phyloP scores from a whole-genome alignment of 2,329 filamentous ascomycete species.

The Aspergillus flavus region DNA sequence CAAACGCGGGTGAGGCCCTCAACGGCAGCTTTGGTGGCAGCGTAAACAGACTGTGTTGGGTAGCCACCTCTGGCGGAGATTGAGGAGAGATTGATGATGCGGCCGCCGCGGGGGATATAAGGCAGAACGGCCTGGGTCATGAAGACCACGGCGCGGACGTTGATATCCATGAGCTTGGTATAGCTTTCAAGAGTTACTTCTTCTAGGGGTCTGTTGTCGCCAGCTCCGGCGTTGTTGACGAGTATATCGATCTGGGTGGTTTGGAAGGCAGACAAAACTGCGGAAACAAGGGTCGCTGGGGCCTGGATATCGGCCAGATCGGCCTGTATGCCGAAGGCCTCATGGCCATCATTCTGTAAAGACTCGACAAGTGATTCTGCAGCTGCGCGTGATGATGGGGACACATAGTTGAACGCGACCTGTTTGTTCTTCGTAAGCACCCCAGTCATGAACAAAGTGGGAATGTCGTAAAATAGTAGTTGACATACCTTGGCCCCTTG shows the following conservation, averaged over 20 bases:
- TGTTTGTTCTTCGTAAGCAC: constrained; percentile 4
- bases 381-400: constrained; percentile 12
- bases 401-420: constrained; percentile 24
- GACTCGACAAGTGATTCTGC: constrained; percentile 15
- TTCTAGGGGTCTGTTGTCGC: constrained; percentile 20
- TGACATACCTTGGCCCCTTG: constrained; percentile 17
- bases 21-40: constrained; percentile 63
- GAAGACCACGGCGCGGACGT: constrained; percentile 24
- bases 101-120: constrained; percentile 12
- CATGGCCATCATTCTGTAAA: constrained; percentile 5
- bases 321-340: constrained; percentile 18
- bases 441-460: background rate
- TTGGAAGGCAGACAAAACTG: constrained; percentile 11
- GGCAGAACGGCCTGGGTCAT: constrained; percentile 25
- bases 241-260: constrained; percentile 21
- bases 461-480: background rate
- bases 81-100: constrained; percentile 26
- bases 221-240: constrained; percentile 31
- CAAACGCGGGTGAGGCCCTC: constrained; percentile 66
- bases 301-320: constrained; percentile 14
- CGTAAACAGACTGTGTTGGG: constrained; percentile 56
- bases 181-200: constrained; percentile 23
- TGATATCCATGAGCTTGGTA: constrained; percentile 18
- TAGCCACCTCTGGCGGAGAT: constrained; percentile 22
- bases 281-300: constrained; percentile 15